phyloP scores from a whole-genome alignment of 257 asterid genomes.

The Forsythia suspensa region DNA sequence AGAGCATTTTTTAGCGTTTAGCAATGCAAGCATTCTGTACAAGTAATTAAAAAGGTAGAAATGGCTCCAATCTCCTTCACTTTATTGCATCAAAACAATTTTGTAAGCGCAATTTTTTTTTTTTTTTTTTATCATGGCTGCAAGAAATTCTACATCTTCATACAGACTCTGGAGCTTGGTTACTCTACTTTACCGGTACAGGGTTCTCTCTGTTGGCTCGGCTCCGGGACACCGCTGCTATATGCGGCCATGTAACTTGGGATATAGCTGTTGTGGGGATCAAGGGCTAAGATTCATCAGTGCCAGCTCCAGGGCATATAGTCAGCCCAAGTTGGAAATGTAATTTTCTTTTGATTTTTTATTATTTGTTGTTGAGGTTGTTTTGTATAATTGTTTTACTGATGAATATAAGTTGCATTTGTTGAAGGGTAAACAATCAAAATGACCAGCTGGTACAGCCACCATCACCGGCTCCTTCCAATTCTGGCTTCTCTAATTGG shows the following conservation, averaged over 20 bases:
- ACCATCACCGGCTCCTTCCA: conserved; percentile 28
- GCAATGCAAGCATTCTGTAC: conserved; percentile 3
- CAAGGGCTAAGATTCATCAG: conserved; percentile 45
- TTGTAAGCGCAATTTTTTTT: not conserved
- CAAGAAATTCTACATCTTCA: conserved; percentile 47
- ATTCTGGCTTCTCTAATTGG: conserved; percentile 51
- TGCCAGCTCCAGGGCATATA: conserved; percentile 18
- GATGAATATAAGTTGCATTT: conserved; percentile 3
- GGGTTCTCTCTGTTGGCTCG: conserved; percentile 18
- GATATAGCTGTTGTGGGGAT: conserved; percentile 16
- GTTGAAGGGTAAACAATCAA: conserved; percentile 39
- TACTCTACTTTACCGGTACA: conserved; percentile 39
- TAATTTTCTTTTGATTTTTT: not conserved
- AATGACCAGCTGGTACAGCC: conserved; percentile 15
- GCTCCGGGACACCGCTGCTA: conserved; percentile 25
- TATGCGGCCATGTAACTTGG: conserved; percentile 15
- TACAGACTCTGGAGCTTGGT: conserved; percentile 46
- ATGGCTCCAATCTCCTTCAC: conserved; percentile 4
- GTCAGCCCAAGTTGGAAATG: conserved; percentile 25
- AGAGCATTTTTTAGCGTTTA: not conserved
- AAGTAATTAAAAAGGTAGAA: conserved; percentile 20
- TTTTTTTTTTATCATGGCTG: conserved; percentile 35
- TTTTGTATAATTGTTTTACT: not conserved
- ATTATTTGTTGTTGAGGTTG: not conserved
- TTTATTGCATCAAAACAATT: not conserved